A percentile compares a stretch with the other conserved stretches of the same genome.
Evolutionary conservation across 2,329 filamentous ascomycete genomes (phyloP).

Genomic region (Uncinocarpus reesii): DNA sequence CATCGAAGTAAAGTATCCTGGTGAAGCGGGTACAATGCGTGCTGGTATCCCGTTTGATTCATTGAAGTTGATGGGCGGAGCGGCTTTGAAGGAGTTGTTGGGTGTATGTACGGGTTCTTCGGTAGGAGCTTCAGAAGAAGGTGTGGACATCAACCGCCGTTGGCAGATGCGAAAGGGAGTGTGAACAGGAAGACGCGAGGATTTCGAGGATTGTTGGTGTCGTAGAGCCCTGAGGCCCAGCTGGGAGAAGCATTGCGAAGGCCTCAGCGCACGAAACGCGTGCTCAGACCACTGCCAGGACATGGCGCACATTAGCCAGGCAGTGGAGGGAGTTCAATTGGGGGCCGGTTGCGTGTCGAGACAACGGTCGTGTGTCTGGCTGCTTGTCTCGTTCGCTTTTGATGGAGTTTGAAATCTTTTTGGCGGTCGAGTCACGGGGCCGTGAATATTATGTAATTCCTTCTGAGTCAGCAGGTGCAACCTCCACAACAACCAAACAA

Average conservation of each 20-base stretch:
- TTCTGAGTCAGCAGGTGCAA: not conserved
- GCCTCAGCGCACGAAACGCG: conserved; percentile 28
- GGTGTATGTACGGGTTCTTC: no score
- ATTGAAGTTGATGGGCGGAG: conserved; percentile 28
- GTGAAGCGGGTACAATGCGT: conserved; percentile 70
- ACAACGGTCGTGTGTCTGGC: not conserved
- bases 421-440: not conserved
- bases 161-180: conserved; percentile 14
- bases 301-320: conserved; percentile 22
- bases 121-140: conserved; percentile 18
- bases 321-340: not conserved
- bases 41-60: conserved; percentile 40
- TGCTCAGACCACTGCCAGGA: conserved; percentile 30
- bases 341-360: not conserved
- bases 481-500: conserved; percentile 7
- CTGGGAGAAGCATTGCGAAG: conserved; percentile 24
- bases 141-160: conserved; percentile 19
- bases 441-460: conserved; percentile 9
- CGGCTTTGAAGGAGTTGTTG: conserved; percentile 26
- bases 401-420: conserved; percentile 8
- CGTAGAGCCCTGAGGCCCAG: conserved; percentile 33
- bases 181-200: conserved; percentile 15
- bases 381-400: not conserved
- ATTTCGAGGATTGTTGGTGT: conserved; percentile 25
- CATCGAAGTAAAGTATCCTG: conserved; percentile 88